Conservation (phyloP, 495 filamentous ascomycete species). For the Penicillium ochrochloron region DNA sequence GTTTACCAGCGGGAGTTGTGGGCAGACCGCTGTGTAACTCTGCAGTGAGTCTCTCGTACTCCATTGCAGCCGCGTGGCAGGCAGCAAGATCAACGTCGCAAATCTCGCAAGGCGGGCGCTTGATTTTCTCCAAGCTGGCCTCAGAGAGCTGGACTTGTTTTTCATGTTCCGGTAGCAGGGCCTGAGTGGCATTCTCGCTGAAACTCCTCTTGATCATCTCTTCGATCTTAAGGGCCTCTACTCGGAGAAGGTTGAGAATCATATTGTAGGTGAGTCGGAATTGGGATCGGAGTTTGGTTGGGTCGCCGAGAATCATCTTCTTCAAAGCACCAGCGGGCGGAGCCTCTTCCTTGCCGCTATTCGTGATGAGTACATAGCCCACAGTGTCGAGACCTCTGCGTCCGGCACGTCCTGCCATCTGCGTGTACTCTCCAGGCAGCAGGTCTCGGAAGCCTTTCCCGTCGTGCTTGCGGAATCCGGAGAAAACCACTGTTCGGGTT, state of each 20-base stretch:
- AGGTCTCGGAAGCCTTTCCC: constrained; percentile 89
- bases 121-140: constrained; percentile 86
- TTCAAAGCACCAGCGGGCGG: constrained; percentile 79
- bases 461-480: constrained; percentile 94
- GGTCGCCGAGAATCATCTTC: constrained; percentile 95
- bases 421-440: constrained; percentile 93
- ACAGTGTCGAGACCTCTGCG: constrained; percentile 90
- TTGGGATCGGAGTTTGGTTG: constrained; percentile 92
- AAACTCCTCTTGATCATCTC: constrained; percentile 99
- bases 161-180: constrained; percentile 91
- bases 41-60: constrained; percentile 70
- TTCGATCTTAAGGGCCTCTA: constrained; percentile 97
- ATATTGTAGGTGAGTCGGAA: constrained; percentile 99
- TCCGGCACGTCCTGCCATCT: constrained; percentile 96
- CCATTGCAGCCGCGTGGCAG: constrained; percentile 80
- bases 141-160: constrained; percentile 92
- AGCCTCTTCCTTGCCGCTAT: constrained; percentile 81
- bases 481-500: constrained; percentile 96
- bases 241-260: constrained; percentile 94
- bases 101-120: constrained; percentile 78
- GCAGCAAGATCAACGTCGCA: constrained; percentile 79
- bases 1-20: constrained; percentile 75
- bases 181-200: constrained; percentile 98
- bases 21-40: constrained; percentile 75
- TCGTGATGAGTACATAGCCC: constrained; percentile 91